A percentile compares a stretch with the other conserved stretches of the same genome.
These are phyloP conservation scores for Lantana camara DNA, from an alignment of 257 asterid genomes.

Conservation along the genomic window DNA sequence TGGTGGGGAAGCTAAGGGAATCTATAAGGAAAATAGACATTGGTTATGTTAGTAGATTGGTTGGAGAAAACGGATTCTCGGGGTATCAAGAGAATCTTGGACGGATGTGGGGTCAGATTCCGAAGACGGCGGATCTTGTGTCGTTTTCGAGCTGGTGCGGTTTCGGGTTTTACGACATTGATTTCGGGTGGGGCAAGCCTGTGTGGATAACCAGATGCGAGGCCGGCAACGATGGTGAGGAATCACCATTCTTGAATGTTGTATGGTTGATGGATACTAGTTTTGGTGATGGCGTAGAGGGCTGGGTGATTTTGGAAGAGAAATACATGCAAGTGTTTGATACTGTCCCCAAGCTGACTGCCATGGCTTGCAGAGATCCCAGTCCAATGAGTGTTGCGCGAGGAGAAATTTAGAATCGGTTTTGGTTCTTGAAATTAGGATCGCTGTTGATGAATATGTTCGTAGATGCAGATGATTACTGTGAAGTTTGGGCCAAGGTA, in stretches of 20 bases:
- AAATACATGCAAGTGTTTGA: conserved; percentile 22
- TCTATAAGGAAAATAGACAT: conserved; percentile 17
- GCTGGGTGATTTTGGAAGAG: conserved; percentile 32
- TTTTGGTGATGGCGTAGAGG: conserved; percentile 33
- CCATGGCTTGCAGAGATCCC: not conserved
- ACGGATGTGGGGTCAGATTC: not conserved
- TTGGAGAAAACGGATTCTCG: conserved; percentile 3
- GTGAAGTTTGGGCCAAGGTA: no score
- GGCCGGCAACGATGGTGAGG: not conserved
- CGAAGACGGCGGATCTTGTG: not conserved
- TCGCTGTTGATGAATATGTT: no score
- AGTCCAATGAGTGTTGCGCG: no score
- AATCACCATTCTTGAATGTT: conserved; percentile 1
- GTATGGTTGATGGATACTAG: conserved; percentile 31
- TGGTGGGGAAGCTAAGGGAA: conserved; percentile 17
- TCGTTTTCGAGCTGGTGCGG: conserved; percentile 28
- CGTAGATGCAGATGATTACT: no score
- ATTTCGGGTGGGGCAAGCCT: conserved; percentile 37
- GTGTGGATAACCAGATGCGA: conserved; percentile 14
- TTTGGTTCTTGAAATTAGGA: no score
- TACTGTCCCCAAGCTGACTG: not conserved
- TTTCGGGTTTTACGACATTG: conserved; percentile 13
- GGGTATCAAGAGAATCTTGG: conserved; percentile 15
- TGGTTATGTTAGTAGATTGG: conserved; percentile 8
- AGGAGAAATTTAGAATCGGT: no score